phyloP scores from a whole-genome alignment of 2,329 filamentous ascomycete genomes.

The Ascochyta lentis region DNA sequence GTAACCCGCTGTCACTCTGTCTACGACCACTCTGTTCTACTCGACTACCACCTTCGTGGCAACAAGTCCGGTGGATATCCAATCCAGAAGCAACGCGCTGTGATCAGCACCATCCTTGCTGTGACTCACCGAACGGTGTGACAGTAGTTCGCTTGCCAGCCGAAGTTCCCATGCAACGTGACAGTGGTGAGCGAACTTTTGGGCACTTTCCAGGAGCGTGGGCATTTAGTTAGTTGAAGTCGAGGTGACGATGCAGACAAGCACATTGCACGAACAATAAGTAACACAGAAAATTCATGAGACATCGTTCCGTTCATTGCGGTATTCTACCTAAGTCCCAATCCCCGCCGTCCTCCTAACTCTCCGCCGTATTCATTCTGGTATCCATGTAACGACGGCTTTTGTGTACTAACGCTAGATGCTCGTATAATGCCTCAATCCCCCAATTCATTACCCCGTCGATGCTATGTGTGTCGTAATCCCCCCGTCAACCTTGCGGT shows the following conservation, averaged over 20 bases:
- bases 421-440: constrained; percentile 2
- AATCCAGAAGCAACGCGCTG: not conserved
- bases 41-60: not conserved
- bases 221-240: too few species aligned
- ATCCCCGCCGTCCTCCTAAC: not conserved
- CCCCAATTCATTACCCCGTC: not conserved
- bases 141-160: constrained; percentile 4
- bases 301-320: constrained; percentile 1
- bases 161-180: not conserved
- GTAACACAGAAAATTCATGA: not conserved
- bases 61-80: not conserved
- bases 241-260: too few species aligned
- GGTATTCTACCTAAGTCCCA: not conserved
- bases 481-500: constrained; percentile 9
- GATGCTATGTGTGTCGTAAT: not conserved
- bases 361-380: not conserved
- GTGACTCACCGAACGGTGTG: constrained; percentile 4
- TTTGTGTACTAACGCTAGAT: constrained; percentile 9
- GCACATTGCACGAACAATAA: too few species aligned
- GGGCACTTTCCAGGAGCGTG: too few species aligned
- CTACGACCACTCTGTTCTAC: not conserved
- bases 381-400: constrained; percentile 14
- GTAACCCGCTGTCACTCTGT: not conserved
- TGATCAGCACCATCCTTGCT: not conserved
- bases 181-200: too few species aligned